Base-by-base conservation (phyloP, 2,329 filamentous ascomycete species). In the Passalora sequoiae region DNA sequence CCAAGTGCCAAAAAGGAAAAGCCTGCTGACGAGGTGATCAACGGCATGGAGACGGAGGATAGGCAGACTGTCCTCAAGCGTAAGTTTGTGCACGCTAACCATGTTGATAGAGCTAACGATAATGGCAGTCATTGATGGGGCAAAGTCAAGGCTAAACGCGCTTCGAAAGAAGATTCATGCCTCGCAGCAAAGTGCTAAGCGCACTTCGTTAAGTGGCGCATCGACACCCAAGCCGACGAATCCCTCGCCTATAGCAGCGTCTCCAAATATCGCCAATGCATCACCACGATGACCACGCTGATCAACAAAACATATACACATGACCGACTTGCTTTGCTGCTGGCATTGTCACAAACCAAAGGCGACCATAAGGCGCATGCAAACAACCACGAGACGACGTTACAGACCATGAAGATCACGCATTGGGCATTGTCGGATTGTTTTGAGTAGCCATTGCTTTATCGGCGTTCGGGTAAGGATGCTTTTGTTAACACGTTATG, bases 1-100 rank as follows among this genome's bases (percentile, higher is more conserved):
- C 66, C 57, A 66, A 66, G 58, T 71, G 70, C 48, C 63, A 67
- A 60, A 63, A 57, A 75, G 65, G 67, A 65, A 38, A 62, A 64
- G 36, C 59, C 66, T 8, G 67, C 75, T 68, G 71, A 72, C 15
- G 69, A 70, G 22, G 39, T 59, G 17, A 69, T 76, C 42, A 72
- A 73, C 54, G 74, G 74, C 7, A 66, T 77, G 53, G 81, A 86
- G 64, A 71, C 71, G 45, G 84, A 88, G 53, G 85, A 89, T 63
- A 78, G 85, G 58, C 77, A 83, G 57, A 78, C 81, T 40, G 81
- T 89, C 41, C 71, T 83, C 55, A 86, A 83, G 64, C 79, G 85
- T 89, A 73, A 70, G 78, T 70, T n/a, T 49, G 6, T 9, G n/a
- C 4, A n/a, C 12, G 17, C 17, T 38, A 9, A 16, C 12, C 19